Evolutionary conservation across 176 grass and related monocot genomes (phyloP), one percentile per base, ranked within the genome.

Genomic region (Paspalum vaginatum): DNA sequence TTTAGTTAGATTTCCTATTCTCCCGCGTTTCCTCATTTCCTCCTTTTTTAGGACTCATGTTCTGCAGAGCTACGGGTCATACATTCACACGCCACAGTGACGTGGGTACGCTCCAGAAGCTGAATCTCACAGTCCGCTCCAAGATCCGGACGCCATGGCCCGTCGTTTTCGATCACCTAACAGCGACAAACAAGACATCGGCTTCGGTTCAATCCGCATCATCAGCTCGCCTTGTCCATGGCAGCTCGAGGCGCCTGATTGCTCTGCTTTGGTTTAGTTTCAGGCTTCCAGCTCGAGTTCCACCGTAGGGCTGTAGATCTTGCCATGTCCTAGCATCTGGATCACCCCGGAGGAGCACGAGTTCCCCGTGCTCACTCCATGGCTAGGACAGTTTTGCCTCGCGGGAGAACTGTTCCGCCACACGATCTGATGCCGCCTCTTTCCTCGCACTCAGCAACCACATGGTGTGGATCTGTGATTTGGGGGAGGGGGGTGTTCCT

Each of bases 321-420:
- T 55, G 12, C 16, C 51, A 20, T 21, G 9, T 25, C 42, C 11
- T 25, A 3, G 49, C 48, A 60, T 17, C 62, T 41, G 64, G 48
- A 39, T 11, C 47, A 27, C 48, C 49, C 20, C 50, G 8, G 7
- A 4, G 57, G 25, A 12, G 26, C 60, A 75, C 44, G 70, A 68
- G 43, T 24, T 67, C 1, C 70, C 59, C 78, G 52, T 61, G 70
- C 47, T 43, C 58, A 16, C 24, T 77, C 40, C 18, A 8, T 22
- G 5, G 4, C 16, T 25, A 25, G 40, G n/a, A 59, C 6, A 15
- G 17, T 24, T 25, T 17, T 15, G 60, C 47, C 48, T 65, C 50
- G 59, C 66, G 76, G 84, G 76, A 40, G 57, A 2, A 51, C 59
- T 74, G 59, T 66, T 78, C 32, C 7, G 6, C 12, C 59, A 14